Evolutionary conservation across 2,329 filamentous ascomycete genomes (phyloP).

Genomic region (Furcasterigmium furcatum): DNA sequence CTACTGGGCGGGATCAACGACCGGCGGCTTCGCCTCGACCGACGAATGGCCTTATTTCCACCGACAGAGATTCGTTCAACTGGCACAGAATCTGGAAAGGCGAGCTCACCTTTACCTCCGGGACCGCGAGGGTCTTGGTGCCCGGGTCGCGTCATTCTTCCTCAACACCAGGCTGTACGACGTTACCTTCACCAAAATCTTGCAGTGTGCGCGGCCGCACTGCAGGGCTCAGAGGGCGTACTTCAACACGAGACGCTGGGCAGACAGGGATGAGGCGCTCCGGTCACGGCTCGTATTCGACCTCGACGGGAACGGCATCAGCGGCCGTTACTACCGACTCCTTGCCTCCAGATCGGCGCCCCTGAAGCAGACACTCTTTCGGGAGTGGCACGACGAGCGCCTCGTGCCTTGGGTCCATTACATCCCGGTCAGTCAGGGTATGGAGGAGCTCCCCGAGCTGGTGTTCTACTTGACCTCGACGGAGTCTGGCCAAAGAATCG

Average conservation of each 20-base stretch:
- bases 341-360: slow-evolving; percentile 42
- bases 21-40: slow-evolving; percentile 37
- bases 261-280: slow-evolving; percentile 29
- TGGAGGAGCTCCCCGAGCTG: slow-evolving; percentile 50
- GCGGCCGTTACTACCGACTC: slow-evolving; percentile 48
- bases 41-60: slow-evolving; percentile 39
- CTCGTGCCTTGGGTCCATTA: slow-evolving; percentile 56
- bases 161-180: slow-evolving; percentile 36
- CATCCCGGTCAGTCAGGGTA: slow-evolving; percentile 44
- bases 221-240: slow-evolving; percentile 30
- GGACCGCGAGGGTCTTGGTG: slow-evolving; percentile 12
- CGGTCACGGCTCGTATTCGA: slow-evolving; percentile 43
- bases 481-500: slow-evolving; percentile 41
- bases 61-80: slow-evolving; percentile 40
- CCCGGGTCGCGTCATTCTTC: slow-evolving; percentile 20
- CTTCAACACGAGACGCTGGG: slow-evolving; percentile 26
- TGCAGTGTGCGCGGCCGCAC: slow-evolving; percentile 1
- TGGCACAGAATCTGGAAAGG: slow-evolving; percentile 27
- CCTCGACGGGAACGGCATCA: slow-evolving; percentile 53
- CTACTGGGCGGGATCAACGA: slow-evolving; percentile 57
- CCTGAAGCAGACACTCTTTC: slow-evolving; percentile 49
- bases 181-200: slow-evolving; percentile 33
- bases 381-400: slow-evolving; percentile 57
- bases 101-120: slow-evolving; percentile 27
- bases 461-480: slow-evolving; percentile 41